Conservation (phyloP, 2,329 filamentous ascomycete species). For the Xylaria sp. region DNA sequence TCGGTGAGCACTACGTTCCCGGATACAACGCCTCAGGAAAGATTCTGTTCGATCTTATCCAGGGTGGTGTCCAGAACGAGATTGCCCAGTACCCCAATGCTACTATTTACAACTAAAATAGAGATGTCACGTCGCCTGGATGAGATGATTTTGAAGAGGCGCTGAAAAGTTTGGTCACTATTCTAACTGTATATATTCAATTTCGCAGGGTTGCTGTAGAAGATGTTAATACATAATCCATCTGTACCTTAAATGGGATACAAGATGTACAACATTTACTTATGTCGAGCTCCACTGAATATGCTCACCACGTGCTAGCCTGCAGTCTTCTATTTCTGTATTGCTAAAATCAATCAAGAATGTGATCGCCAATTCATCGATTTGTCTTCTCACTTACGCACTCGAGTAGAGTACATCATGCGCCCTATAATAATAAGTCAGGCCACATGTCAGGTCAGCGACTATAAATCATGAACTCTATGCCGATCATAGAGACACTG, state of each 20-base stretch:
- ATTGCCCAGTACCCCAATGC: neutral
- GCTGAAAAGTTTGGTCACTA: neutral
- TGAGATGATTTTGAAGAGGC: neutral
- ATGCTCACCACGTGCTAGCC: too few species aligned
- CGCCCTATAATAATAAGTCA: too few species aligned
- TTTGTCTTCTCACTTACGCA: too few species aligned
- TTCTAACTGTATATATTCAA: conserved; percentile 7
- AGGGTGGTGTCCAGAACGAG: neutral
- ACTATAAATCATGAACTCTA: too few species aligned
- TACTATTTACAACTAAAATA: neutral
- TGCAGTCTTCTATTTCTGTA: too few species aligned
- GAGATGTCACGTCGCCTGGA: neutral
- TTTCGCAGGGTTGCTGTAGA: neutral
- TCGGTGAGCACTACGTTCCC: conserved; percentile 15
- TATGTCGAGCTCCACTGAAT: too few species aligned
- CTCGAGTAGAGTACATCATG: too few species aligned
- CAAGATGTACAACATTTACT: neutral
- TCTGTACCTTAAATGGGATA: neutral
- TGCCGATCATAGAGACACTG: too few species aligned
- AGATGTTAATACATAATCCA: conserved; percentile 5
- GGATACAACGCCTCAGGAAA: conserved; percentile 1
- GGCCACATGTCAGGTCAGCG: too few species aligned
- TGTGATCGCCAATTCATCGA: too few species aligned
- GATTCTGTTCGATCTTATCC: neutral
- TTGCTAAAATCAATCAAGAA: too few species aligned